Percentiles rank a stretch among this genome's conserved stretches.
These are phyloP conservation scores for Barnettozyma vustinii DNA, from an alignment of 805 yeast genomes.

Conservation along the genomic window DNA sequence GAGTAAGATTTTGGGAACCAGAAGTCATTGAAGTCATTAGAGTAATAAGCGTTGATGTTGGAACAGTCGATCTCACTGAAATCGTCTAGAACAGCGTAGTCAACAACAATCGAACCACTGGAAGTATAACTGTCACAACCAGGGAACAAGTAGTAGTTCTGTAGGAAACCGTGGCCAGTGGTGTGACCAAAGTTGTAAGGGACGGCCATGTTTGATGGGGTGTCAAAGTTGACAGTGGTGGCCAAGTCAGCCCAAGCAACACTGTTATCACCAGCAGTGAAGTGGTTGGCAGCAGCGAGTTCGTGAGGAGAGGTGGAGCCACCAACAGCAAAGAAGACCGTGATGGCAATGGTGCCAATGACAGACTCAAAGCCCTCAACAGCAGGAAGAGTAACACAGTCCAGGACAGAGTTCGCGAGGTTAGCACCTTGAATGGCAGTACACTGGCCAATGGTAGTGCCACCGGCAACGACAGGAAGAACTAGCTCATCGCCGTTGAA, in stretches of 20 bases:
- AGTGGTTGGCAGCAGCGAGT: constrained; percentile 27
- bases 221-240: constrained; percentile 26
- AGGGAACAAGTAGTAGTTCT: constrained; percentile 30
- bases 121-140: constrained; percentile 25
- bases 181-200: constrained; percentile 26
- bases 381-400: constrained; percentile 25
- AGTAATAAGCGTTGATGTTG: constrained; percentile 13
- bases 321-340: constrained; percentile 31
- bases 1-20: constrained; percentile 23
- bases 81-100: constrained; percentile 14
- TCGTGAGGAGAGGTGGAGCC: constrained; percentile 28
- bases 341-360: constrained; percentile 26
- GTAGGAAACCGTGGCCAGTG: constrained; percentile 28
- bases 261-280: constrained; percentile 25
- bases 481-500: constrained; percentile 22
- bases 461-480: constrained; percentile 21
- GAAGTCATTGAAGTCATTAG: constrained; percentile 31
- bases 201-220: constrained; percentile 13
- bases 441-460: constrained; percentile 27
- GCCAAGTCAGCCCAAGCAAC: constrained; percentile 25
- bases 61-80: constrained; percentile 22
- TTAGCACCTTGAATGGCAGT: constrained; percentile 30
- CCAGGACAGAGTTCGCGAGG: constrained; percentile 25
- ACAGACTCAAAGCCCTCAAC: constrained; percentile 17
- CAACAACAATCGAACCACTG: constrained; percentile 24